Conservation (phyloP, 805 yeast genomes). For the Kodamaea nitidulidarum region DNA sequence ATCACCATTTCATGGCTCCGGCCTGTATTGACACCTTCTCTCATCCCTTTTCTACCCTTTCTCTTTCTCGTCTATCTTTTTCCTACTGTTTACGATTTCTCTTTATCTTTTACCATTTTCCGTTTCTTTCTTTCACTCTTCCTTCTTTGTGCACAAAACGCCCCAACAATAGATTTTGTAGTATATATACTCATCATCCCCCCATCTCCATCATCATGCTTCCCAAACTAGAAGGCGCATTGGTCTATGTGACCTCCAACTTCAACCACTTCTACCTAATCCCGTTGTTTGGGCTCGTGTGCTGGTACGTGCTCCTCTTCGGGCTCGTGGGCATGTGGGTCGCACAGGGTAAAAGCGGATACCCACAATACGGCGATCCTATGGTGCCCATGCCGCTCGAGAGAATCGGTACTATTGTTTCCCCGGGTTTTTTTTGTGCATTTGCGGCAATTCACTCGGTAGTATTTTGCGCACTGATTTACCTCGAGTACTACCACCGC, state of each 20-base stretch:
- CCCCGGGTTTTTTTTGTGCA: constrained; percentile 20
- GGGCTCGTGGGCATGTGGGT: constrained; percentile 21
- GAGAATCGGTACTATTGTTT: constrained; percentile 21
- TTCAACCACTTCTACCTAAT: constrained; percentile 25
- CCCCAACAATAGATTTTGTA: too few relatives aligned
- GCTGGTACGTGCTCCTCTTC: constrained; percentile 23
- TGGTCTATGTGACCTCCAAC: constrained; percentile 15
- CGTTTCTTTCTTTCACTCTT: too few relatives aligned
- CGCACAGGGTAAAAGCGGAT: constrained; percentile 17
- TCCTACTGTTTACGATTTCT: too few relatives aligned
- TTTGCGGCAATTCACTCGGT: constrained; percentile 21
- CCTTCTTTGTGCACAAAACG: too few relatives aligned
- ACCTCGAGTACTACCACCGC: constrained; percentile 25
- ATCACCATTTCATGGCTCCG: too few relatives aligned
- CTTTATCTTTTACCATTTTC: not conserved
- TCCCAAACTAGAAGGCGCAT: not conserved
- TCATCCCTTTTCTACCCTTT: too few relatives aligned
- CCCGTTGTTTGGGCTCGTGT: constrained; percentile 23
- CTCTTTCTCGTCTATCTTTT: too few relatives aligned
- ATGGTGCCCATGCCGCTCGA: constrained; percentile 22
- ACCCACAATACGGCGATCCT: constrained; percentile 20
- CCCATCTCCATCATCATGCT: not conserved
- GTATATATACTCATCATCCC: too few relatives aligned
- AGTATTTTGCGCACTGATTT: constrained; percentile 21
- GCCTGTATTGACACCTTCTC: too few relatives aligned